Percentiles rank a stretch among this genome's conserved stretches.
These are phyloP conservation scores for Ceratobasidium theobromae DNA, from an alignment of 1,284 basidiomycete genomes.

Conservation along the genomic window DNA sequence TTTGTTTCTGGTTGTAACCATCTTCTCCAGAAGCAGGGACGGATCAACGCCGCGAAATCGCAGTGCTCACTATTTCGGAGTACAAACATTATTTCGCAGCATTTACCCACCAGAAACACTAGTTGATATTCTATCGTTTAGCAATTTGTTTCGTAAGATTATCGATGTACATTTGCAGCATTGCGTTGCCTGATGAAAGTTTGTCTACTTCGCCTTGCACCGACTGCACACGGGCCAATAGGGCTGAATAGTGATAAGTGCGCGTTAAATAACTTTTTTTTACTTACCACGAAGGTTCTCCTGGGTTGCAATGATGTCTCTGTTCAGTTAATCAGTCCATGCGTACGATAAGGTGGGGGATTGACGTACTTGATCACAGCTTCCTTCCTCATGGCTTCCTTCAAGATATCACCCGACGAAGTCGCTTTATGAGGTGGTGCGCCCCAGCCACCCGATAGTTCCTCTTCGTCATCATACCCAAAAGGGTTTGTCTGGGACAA, in stretches of 20 bases:
- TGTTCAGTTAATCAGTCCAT: slow-evolving; percentile 41
- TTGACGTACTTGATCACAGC: slow-evolving; percentile 56
- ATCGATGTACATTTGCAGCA: slow-evolving; percentile 84
- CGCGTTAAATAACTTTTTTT: not conserved
- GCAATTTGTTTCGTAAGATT: slow-evolving; percentile 83
- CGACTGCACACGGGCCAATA: slow-evolving; percentile 63
- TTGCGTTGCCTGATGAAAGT: slow-evolving; percentile 73
- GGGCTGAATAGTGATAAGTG: slow-evolving; percentile 48
- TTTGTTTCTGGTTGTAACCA: too few species aligned
- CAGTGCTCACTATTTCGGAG: too few species aligned
- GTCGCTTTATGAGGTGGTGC: slow-evolving; percentile 46
- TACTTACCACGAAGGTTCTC: slow-evolving; percentile 68
- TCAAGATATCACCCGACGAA: slow-evolving; percentile 61
- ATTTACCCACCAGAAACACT: not conserved
- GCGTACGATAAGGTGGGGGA: not conserved
- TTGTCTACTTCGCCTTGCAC: slow-evolving; percentile 77
- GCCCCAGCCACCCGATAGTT: slow-evolving; percentile 52
- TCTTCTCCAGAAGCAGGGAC: too few species aligned
- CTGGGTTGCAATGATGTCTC: slow-evolving; percentile 71
- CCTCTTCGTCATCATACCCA: slow-evolving; percentile 35
- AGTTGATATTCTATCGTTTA: slow-evolving; percentile 48
- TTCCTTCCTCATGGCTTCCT: slow-evolving; percentile 72
- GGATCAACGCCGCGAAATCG: too few species aligned
- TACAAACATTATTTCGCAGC: too few species aligned
- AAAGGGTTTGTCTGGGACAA: slow-evolving; percentile 33